Conservation (phyloP, 2,329 filamentous ascomycete genomes). For the Colletotrichum tanaceti region DNA sequence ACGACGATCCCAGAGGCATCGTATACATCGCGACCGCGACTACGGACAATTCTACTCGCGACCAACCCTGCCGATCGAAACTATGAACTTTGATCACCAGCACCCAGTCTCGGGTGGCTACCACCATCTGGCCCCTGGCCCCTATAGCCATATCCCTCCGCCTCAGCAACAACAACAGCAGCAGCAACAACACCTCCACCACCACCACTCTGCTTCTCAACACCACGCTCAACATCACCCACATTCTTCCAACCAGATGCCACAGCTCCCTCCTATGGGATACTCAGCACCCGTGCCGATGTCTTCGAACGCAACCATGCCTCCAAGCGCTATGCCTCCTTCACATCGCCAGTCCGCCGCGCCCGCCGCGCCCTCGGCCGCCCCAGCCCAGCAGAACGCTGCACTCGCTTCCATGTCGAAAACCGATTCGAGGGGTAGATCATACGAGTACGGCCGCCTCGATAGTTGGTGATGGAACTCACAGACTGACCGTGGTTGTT, state of each 20-base stretch:
- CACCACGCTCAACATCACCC: slow-evolving; percentile 23
- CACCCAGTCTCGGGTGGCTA: slow-evolving; percentile 34
- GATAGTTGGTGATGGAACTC: background rate
- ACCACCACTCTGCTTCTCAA: background rate
- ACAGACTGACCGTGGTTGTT: slow-evolving; percentile 20
- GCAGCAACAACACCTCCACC: slow-evolving; percentile 27
- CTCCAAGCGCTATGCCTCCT: slow-evolving; percentile 28
- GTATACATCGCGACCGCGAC: background rate
- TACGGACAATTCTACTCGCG: background rate
- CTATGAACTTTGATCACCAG: slow-evolving; percentile 41
- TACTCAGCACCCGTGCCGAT: slow-evolving; percentile 30
- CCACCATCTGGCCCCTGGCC: slow-evolving; percentile 32
- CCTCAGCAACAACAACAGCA: slow-evolving; percentile 22
- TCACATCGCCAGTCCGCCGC: slow-evolving; percentile 26
- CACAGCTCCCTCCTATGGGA: slow-evolving; percentile 39
- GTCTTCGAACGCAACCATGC: slow-evolving; percentile 34
- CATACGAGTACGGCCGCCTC: slow-evolving; percentile 30
- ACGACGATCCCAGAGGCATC: background rate
- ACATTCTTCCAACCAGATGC: slow-evolving; percentile 34
- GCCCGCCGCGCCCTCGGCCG: background rate
- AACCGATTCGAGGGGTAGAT: slow-evolving; percentile 24
- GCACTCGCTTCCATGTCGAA: slow-evolving; percentile 25
- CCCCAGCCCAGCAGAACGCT: slow-evolving; percentile 7
- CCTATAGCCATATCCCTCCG: slow-evolving; percentile 13
- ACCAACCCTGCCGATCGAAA: background rate